Base-by-base conservation (phyloP, 306 rosid species). In the Datisca glomerata region DNA sequence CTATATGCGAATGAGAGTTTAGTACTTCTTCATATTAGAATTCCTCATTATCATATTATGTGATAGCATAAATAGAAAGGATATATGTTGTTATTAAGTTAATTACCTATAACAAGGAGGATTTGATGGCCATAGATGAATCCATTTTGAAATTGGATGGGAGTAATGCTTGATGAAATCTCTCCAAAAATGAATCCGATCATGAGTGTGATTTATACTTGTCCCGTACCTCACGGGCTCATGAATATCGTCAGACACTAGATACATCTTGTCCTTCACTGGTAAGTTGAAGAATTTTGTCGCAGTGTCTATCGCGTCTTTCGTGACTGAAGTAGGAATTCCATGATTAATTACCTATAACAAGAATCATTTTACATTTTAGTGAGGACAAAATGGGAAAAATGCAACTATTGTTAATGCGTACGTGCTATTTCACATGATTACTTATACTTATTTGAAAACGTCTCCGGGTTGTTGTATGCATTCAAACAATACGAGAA, bases 161-260 rank as follows among this genome's bases (percentile, higher is more conserved):
- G 79, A 49, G 57, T 75, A 75, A 28, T 67, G 75, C 45, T 71
- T 71, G 56, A 76, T 53, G 68, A 75, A 76, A 58, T 71, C 70
- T 54, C 85, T 76, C 85, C 79, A 76, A 37, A 57, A 76, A 42
- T 36, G 51, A 22, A 68, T 46, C 53, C 49, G 53, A 47, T 76
- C 79, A n/a, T 3, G 21, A 4, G 46, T 68, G 27, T 67, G 79
- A 18, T 68, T 71, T 12, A 71, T 21, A 36, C 79, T 71, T 25
- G 85, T 71, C 18, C 76, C 85, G 51, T 71, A 76, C 32, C 85
- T 64, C 2, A 67, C 68, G 0, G 79, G 85, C 43, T 48, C 60
- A 41, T 57, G 68, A 49, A 68, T 61, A 54, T 55, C 59, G 27
- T 65, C 66, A 25, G 85, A 76, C 25, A 37, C 45, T 11, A 64